Base-by-base conservation (phyloP, 345 rosid genomes). In the Salix dunnii region DNA sequence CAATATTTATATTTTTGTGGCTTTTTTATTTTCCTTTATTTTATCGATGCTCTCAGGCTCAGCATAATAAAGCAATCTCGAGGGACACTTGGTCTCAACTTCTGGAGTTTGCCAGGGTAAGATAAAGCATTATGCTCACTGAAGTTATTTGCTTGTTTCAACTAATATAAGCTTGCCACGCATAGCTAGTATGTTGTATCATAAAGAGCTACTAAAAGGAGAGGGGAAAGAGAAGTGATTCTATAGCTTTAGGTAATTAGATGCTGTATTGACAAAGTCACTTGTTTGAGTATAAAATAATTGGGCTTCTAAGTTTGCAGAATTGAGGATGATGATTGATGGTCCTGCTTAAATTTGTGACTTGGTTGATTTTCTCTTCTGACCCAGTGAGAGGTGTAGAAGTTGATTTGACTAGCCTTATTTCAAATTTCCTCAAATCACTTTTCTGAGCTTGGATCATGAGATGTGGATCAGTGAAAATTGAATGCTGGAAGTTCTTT, bases 81-180 rank as follows among this genome's bases (percentile, higher is more conserved):
- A 82, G 94, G 88, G 99, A 95, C 82, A 95, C 98, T 51, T 95
- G 99, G 99, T 83, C 96, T 84, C 98, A 95, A 77, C 91, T 93
- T 18, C 79, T 91, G 87, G 99, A 92, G 86, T 93, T 96, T 81
- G 87, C 90, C 49, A 88, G 91, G 91, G 99, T 93, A 90, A 89
- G 84, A 75, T 69, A 51, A 6, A 49, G 58, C 58, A 51, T 51
- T 20, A 51, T 51, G 58, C 58, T 51, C 7, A 8, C 58, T 51
- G 58, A 51, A 51, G 23, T 20, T 51, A 51, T 6, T 17, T 51
- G 23, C 23, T 6, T 51, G 58, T 6, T 51, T 51, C 23, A 51
- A 51, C 23, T 18, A 51, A 20, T 51, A 20, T 51, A 17, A 6
- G 9, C 23, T 5, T 20, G 20, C 5, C 21, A 20, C 58, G 7